These are phyloP conservation scores for Metarhizium humberi DNA, from an alignment of 2,329 filamentous ascomycete genomes.

Conservation along the genomic window DNA sequence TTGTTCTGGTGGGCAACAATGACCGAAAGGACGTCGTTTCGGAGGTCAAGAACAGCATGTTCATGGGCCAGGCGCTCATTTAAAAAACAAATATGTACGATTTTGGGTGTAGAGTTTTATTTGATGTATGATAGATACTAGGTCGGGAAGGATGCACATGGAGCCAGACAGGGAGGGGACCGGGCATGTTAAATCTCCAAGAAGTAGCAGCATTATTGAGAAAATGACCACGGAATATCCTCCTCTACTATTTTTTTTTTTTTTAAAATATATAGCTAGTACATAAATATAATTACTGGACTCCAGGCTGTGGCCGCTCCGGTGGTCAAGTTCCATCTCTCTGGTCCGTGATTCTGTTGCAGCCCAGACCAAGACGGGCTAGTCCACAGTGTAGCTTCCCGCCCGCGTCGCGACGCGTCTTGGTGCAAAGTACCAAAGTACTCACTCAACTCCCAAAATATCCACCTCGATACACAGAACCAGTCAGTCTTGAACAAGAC, in stretches of 20 bases:
- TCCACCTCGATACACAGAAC: background rate
- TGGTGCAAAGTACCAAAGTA: constrained; percentile 13
- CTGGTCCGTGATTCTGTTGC: background rate
- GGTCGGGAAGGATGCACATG: background rate
- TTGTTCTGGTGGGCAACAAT: constrained; percentile 82
- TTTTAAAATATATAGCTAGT: too few relatives aligned
- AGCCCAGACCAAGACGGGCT: background rate
- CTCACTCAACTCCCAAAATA: constrained; percentile 1
- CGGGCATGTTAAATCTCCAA: background rate
- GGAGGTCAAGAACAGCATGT: constrained; percentile 87
- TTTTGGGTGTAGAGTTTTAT: constrained; percentile 1
- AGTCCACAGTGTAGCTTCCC: background rate
- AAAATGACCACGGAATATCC: background rate
- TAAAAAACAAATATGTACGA: constrained; percentile 24
- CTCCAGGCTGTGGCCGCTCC: too few relatives aligned
- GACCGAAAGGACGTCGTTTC: constrained; percentile 85
- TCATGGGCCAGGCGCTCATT: constrained; percentile 68
- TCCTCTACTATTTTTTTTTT: too few relatives aligned
- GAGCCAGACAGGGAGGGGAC: background rate
- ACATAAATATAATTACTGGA: too few relatives aligned
- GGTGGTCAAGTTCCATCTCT: too few relatives aligned
- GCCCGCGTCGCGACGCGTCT: constrained; percentile 20
- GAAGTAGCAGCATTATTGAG: background rate
- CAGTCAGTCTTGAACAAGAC: background rate
- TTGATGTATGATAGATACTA: background rate